Base-by-base conservation (phyloP, 768 basidiomycete species). In the Mycena kentingensis region DNA sequence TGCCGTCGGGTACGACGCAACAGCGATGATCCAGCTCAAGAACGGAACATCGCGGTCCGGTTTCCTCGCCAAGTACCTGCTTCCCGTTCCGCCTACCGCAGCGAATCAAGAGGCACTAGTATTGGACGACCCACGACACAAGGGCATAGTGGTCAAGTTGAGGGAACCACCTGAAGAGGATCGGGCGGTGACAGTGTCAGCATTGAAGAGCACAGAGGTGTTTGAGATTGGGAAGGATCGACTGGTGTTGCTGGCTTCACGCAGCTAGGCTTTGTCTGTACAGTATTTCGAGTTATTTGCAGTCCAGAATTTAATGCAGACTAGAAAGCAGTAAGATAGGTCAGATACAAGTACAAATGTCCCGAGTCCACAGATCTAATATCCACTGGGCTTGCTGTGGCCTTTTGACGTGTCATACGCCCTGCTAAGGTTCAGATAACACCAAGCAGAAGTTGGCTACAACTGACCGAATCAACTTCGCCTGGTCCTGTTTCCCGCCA, bases 401-500 rank as follows among this genome's bases (percentile, higher is more conserved):
- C 85, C 79, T 66, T 89, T 84, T 27, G 89, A 88, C 31, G 92
- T 93, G 69, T 93, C 92, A 64, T 94, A 59, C 25, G 58, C 58
- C 34, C 54, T 42, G 25, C 6, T 13, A 25, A 26, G 7, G 19
- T 7, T 42, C 7, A 42, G 41, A 8, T 6, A 8, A 18, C 37
- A n/a, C 41, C 6, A 19, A 13, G 8, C 21, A 12, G 5, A 42
- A 10, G 26, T 42, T 24, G 24, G 22, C 19, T 25, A 24, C 11
- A 25, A 26, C 41, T 42, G 7, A 90, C 49, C 91, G 75, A 60
- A 93, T 93, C 54, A 93, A 73, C 63, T 84, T 79, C 43, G 89
- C 80, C 68, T 98, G 95, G 70, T 96, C 94, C 71, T 95, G 88
- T 57, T 84, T 83, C 26, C 83, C 82, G 24, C 79, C 77, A 60